Base-by-base conservation (phyloP, 345 rosid species). In the Theobroma cacao region DNA sequence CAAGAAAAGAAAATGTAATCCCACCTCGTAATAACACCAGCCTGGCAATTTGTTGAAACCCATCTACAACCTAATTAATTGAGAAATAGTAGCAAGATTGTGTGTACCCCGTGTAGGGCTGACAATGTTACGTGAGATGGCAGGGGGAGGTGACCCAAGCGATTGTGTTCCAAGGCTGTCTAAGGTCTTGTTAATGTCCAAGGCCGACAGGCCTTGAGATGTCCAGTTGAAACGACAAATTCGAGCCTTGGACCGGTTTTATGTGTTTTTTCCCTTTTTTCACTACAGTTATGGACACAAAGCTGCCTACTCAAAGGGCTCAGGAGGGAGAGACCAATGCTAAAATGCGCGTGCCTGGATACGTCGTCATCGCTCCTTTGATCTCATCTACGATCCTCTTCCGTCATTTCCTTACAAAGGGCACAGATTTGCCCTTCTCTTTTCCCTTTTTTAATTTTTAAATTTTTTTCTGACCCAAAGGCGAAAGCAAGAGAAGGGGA, bases 321-420 rank as follows among this genome's bases (percentile, higher is more conserved):
- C 47, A 14, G n/a, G 8, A 2, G 30, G 22, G 41, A 31, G 50
- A 28, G 81, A 77, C 75, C 70, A 7, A 12, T 65, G 79, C 77
- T 78, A 75, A 84, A 77, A 82, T 59, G 48, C 85, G 93, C 97
- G 88, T 90, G 94, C 92, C 84, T 75, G 71, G 48, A 64, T 75
- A 78, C 89, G 82, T 87, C 91, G 86, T 78, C 87, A 28, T 84
- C 86, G 60, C 80, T 61, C 30, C 65, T 72, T 78, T 64, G 50
- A 72, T 80, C 77, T 77, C 72, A 24, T 69, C 58, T 7, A 7
- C 9, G 45, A 10, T 20, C 10, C 0, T 3, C 7, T 20, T 1
- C 13, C 55, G 31, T 55, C 31, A 13, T 26, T 61, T 52, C 12
- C 59, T 60, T 50, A 11, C 43, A 48, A 34, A 24, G n/a, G n/a